Evolutionary conservation across 768 basidiomycete species (phyloP).

Genomic region (Lentinula guzmanii): DNA sequence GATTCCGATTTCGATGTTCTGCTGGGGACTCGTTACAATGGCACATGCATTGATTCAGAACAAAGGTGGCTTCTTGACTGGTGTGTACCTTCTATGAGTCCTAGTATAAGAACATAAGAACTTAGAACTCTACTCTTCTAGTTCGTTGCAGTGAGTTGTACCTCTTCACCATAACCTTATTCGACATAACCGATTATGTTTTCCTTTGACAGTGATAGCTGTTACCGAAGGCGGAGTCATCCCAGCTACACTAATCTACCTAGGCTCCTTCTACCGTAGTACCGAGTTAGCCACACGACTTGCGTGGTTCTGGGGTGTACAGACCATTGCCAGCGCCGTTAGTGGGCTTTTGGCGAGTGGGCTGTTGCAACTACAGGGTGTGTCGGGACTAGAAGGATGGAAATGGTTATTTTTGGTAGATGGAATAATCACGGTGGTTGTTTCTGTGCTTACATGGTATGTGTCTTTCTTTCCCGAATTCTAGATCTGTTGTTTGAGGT

Average conservation of each 20-base stretch:
- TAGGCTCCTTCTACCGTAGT: conserved; percentile 36
- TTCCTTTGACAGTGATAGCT: conserved; percentile 24
- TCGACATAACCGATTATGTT: too few relatives aligned
- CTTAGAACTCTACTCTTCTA: neutral
- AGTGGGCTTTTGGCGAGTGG: conserved; percentile 37
- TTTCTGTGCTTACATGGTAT: conserved; percentile 27
- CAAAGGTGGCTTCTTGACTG: conserved; percentile 28
- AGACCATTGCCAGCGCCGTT: conserved; percentile 30
- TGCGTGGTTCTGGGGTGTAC: conserved; percentile 38
- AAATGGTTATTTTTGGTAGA: conserved; percentile 33
- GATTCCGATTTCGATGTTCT: conserved; percentile 34
- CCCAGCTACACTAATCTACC: conserved; percentile 34
- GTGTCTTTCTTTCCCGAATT: neutral
- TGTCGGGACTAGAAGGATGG: conserved; percentile 31
- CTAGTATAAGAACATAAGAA: neutral
- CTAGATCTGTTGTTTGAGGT: neutral
- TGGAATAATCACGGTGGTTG: conserved; percentile 29
- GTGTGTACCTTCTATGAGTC: conserved; percentile 9
- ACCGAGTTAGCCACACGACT: conserved; percentile 36
- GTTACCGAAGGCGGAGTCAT: conserved; percentile 37
- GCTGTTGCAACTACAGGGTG: conserved; percentile 28
- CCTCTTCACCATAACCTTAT: neutral
- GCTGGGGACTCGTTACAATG: conserved; percentile 32
- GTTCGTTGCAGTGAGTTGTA: conserved; percentile 25
- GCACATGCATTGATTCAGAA: conserved; percentile 29